Base-by-base conservation (phyloP, 179 eudicot genomes). In the Beta lomatogona region DNA sequence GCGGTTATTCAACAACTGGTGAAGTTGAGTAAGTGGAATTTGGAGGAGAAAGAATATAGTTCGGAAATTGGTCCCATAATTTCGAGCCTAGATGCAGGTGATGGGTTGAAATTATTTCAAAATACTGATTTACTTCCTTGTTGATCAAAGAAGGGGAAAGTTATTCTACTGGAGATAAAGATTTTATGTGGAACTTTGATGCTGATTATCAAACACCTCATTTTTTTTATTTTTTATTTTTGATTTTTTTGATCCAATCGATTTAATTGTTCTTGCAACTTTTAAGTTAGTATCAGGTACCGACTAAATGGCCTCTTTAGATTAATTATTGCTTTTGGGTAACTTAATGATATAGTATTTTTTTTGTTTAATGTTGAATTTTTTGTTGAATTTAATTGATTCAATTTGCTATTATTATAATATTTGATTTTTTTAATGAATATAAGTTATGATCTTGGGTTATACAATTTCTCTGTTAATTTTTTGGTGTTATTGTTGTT, bases 181-280 rank as follows among this genome's bases (percentile, higher is more conserved):
- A 79, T 41, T 59, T 69, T 54, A 48, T 82, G 60, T 85, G 87
- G 87, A 85, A 76, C n/a, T 85, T 67, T 76, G 85, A 85, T 64
- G 64, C 83, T 78, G 61, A 72, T 63, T 82, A 63, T 78, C 83
- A 75, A 69, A 31, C 79, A 2, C 36, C 61, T 85, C 80, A 85
- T 85, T 85, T 85, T 25, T 6, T 1, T 67, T 46, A 25, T 77
- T 46, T 21, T 57, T 5, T 4, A 60, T 19, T 18, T 53, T 15
- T 65, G 5, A 11, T 76, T 55, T 61, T 9, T n/a, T 59, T 6
- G 28, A 13, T 2, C 31, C 31, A 9, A 10, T 52, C 0, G 11
- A 60, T 69, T 65, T 28, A 28, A 28, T 28, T 28, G 31, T 28
- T 28, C 31, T 28, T 28, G 31, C 0, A 28, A 28, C 31, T 28